Base-by-base conservation (phyloP, 208 protist species). In the Leishmania tarentolae region DNA sequence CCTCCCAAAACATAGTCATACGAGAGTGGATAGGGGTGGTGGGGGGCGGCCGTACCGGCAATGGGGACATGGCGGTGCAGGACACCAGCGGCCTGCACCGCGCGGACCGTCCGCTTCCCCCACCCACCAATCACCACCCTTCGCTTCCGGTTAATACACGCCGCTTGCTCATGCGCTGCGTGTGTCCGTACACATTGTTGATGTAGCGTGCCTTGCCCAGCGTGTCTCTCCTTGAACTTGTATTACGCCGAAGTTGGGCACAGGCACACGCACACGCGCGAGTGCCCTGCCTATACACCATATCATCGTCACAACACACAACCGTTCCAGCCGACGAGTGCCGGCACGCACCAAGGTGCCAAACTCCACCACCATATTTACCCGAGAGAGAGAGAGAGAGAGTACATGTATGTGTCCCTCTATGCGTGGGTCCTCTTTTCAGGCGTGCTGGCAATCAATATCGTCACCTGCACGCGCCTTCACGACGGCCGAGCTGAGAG, bases 401-500 rank as follows among this genome's bases (percentile, higher is more conserved):
- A 66, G 63, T 19, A 17, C 17, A 24, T 15, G 3, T 21, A 0
- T 68, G 19, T 42, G n/a, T 68, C 7, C 21, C 37, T 70, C 17
- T 42, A 42, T 72, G 42, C 37, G 42, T 72, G 24, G 65, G n/a
- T 72, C 31, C 21, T 44, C 24, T 46, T 72, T 9, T 35, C 47
- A 46, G 21, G 40, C 42, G 6, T 72, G 11, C 15, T 35, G 68
- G 19, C 40, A 50, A 52, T 42, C 24, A 28, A 35, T 46, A 72
- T 42, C 11, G n/a, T 37, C 13, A n/a, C 24, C 21, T n/a, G 40
- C 24, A 71, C 42, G 0, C n/a, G 19, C 21, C 15, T 4, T 77
- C 47, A 79, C 76, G 44, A 28, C 37, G 61, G 31, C 11, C 47
- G 59, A 52, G 76, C 71, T 15, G 52, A n/a, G 13, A 71, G 57